Evolutionary conservation across 768 basidiomycete species (phyloP).

Genomic region (Cystofilobasidium macerans): DNA sequence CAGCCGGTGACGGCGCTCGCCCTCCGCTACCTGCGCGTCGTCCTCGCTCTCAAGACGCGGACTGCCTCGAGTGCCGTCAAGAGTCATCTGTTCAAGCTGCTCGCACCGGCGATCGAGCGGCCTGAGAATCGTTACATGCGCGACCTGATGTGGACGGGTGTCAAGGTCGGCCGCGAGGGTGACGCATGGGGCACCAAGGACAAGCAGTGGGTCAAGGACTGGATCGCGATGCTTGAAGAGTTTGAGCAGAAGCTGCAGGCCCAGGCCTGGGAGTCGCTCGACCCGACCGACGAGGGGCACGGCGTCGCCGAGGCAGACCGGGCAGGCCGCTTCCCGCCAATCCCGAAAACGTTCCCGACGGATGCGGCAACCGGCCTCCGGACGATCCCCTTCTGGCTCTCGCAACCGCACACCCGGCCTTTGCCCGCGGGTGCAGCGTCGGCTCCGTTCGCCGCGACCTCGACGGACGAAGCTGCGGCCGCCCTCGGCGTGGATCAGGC

Average conservation of each 20-base stretch:
- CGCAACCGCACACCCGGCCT: slow-evolving; percentile 59
- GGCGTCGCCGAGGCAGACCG: not conserved
- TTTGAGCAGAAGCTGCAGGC: slow-evolving; percentile 53
- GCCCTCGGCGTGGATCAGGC: too few relatives aligned
- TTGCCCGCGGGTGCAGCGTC: slow-evolving; percentile 17
- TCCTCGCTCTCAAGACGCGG: slow-evolving; percentile 54
- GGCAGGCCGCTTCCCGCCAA: not conserved
- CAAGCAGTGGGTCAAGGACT: slow-evolving; percentile 41
- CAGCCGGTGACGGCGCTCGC: slow-evolving; percentile 51
- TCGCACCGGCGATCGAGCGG: slow-evolving; percentile 34
- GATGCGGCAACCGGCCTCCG: slow-evolving; percentile 47
- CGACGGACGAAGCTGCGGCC: slow-evolving; percentile 14
- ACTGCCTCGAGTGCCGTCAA: slow-evolving; percentile 70
- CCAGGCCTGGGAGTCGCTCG: slow-evolving; percentile 11
- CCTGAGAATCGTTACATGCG: slow-evolving; percentile 5
- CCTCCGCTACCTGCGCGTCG: slow-evolving; percentile 74
- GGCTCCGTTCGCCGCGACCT: slow-evolving; percentile 20
- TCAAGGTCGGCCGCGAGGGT: slow-evolving; percentile 26
- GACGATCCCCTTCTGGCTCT: slow-evolving; percentile 56
- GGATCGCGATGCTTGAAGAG: slow-evolving; percentile 50
- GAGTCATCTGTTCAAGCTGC: slow-evolving; percentile 83
- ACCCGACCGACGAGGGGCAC: slow-evolving; percentile 8
- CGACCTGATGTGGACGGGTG: slow-evolving; percentile 29
- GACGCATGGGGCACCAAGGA: slow-evolving; percentile 29
- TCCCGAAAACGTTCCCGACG: slow-evolving; percentile 39